Evolutionary conservation across 2,329 filamentous ascomycete species (phyloP).

Genomic region (Colletotrichum musae): DNA sequence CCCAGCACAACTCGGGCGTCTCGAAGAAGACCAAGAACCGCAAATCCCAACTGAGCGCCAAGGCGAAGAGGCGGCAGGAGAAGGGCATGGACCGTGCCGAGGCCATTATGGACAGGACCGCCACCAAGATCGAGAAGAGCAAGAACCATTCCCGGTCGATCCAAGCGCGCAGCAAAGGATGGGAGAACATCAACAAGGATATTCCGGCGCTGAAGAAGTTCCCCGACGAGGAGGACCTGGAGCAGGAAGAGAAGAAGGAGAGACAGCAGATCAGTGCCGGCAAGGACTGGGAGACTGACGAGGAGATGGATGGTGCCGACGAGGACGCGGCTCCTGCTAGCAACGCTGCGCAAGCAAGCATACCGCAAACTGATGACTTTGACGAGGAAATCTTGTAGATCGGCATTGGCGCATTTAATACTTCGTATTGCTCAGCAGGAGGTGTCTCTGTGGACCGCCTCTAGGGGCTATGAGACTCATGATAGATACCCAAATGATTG

Average conservation of each 20-base stretch:
- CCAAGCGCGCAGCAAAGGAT: constrained; percentile 65
- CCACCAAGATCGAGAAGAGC: constrained; percentile 69
- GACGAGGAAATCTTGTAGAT: constrained; percentile 41
- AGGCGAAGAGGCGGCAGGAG: constrained; percentile 70
- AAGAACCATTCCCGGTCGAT: constrained; percentile 63
- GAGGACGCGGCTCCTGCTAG: constrained; percentile 11
- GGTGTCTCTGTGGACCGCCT: constrained; percentile 25
- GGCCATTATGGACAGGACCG: constrained; percentile 71
- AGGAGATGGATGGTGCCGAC: constrained; percentile 51
- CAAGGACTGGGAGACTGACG: constrained; percentile 51
- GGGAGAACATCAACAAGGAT: constrained; percentile 71
- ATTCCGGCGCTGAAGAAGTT: constrained; percentile 28
- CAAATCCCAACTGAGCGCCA: constrained; percentile 68
- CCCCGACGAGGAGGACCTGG: constrained; percentile 44
- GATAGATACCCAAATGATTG: constrained; percentile 40
- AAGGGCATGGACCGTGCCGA: constrained; percentile 72
- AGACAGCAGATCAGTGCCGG: constrained; percentile 43
- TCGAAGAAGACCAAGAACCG: constrained; percentile 75
- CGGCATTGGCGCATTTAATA: constrained; percentile 3
- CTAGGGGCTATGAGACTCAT: constrained; percentile 39
- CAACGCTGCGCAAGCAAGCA: constrained; percentile 2
- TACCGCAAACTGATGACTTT: constrained; percentile 30
- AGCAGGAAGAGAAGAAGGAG: constrained; percentile 43
- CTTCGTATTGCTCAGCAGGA: constrained; percentile 12
- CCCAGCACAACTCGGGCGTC: constrained; percentile 77